phyloP scores from a whole-genome alignment of 2,329 filamentous ascomycete genomes.

The Pseudocercospora crystallina region DNA sequence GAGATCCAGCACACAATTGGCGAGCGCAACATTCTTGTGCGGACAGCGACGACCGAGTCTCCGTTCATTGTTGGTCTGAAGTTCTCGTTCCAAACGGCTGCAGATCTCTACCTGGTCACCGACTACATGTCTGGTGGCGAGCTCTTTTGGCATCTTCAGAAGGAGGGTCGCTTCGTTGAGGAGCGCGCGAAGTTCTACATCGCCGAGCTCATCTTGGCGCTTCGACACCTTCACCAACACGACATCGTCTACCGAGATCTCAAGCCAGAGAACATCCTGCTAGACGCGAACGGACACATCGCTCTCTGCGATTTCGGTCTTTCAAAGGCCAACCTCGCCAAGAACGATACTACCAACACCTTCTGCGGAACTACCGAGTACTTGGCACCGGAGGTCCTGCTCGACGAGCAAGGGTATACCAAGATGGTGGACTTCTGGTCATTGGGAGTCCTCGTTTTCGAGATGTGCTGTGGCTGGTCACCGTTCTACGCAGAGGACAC shows the following conservation, averaged over 20 bases:
- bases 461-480: constrained; percentile 99
- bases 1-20: constrained; percentile 96
- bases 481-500: constrained; percentile 99
- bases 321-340: constrained; percentile 94
- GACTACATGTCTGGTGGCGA: constrained; percentile 99
- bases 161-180: constrained; percentile 93
- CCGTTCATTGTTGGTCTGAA: constrained; percentile 98
- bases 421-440: constrained; percentile 99
- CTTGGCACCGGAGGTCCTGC: constrained; percentile 86
- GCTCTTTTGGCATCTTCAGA: constrained; percentile 97
- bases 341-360: constrained; percentile 97
- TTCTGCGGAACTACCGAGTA: constrained; percentile 99
- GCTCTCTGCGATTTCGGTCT: constrained; percentile 96
- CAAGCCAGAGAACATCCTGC: constrained; percentile 94
- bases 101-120: constrained; percentile 95
- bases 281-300: constrained; percentile 97
- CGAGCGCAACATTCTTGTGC: constrained; percentile 93
- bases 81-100: constrained; percentile 97
- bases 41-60: constrained; percentile 92
- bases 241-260: constrained; percentile 97
- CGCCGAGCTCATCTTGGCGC: constrained; percentile 89
- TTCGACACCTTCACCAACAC: constrained; percentile 93
- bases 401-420: constrained; percentile 96
- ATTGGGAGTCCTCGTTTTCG: constrained; percentile 92
- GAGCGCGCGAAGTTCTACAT: constrained; percentile 98